Conservation (phyloP, 345 rosid genomes). For the Alliaria petiolata region DNA sequence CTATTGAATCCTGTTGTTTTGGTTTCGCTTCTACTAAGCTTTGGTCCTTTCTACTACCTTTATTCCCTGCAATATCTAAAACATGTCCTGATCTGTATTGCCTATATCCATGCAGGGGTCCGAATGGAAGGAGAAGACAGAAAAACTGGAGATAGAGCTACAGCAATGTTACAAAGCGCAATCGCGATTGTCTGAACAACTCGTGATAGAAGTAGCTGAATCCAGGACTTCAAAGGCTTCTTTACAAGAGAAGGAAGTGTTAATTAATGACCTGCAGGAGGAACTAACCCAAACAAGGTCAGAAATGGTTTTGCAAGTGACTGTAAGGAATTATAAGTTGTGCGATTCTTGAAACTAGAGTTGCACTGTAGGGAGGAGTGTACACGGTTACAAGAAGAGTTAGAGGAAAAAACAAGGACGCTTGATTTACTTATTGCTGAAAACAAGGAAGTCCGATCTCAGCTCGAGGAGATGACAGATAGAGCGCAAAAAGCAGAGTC, state of each 20-base stretch:
- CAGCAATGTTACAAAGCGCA: conserved; percentile 96
- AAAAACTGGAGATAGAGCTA: conserved; percentile 68
- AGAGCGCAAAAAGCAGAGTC: conserved; percentile 78
- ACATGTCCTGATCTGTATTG: not conserved
- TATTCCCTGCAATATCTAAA: not conserved
- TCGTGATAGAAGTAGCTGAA: conserved; percentile 86
- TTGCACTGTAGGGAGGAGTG: conserved; percentile 58
- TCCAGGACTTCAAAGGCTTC: conserved; percentile 64
- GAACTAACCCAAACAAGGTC: conserved; percentile 57
- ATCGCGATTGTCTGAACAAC: conserved; percentile 82
- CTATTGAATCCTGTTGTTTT: not conserved
- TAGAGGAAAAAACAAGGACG: conserved; percentile 63
- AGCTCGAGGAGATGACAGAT: conserved; percentile 54
- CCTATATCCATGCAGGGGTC: conserved; percentile 50
- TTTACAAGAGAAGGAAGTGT: conserved; percentile 64
- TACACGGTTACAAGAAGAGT: conserved; percentile 44
- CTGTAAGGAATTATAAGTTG: not conserved
- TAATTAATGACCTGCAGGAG: conserved; percentile 44
- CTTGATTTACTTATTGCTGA: conserved; percentile 62
- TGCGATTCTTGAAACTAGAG: not conserved
- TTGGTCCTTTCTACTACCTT: not conserved
- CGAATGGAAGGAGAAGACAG: conserved; percentile 95
- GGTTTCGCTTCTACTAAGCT: not conserved
- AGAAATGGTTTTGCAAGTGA: not conserved
- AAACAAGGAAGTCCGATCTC: conserved; percentile 52